Percentiles rank a stretch among this genome's conserved stretches.
Conservation (phyloP, 75 land plant genomes). For the Gnetum montanum region DNA sequence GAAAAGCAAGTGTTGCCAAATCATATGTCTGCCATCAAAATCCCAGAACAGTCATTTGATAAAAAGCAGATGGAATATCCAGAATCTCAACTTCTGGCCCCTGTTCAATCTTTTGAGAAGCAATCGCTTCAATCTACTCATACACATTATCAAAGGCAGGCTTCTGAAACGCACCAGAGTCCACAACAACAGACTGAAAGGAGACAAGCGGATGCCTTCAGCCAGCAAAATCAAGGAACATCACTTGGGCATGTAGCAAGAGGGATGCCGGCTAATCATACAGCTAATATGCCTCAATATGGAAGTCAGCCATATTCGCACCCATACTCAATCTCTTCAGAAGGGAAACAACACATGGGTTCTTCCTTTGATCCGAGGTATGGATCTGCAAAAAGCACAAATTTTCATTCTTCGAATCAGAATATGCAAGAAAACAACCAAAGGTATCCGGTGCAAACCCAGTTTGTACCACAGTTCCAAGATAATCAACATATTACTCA, state of each 20-base stretch:
- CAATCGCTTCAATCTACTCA: not conserved
- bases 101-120: slow-evolving; percentile 25
- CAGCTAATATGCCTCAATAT: slow-evolving; percentile 9
- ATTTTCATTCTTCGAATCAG: slow-evolving; percentile 24
- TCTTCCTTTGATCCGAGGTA: slow-evolving; percentile 20
- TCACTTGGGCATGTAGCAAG: slow-evolving; percentile 20
- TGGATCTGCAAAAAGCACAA: slow-evolving; percentile 12
- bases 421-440: slow-evolving; percentile 22
- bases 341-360: slow-evolving; percentile 25
- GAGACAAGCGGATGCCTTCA: slow-evolving; percentile 5
- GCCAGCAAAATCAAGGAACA: slow-evolving; percentile 9
- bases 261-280: slow-evolving; percentile 5
- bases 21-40: slow-evolving; percentile 4
- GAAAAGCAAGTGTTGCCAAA: not conserved
- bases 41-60: slow-evolving; percentile 11
- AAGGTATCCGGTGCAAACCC: slow-evolving; percentile 4
- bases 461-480: slow-evolving; percentile 6
- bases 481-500: slow-evolving; percentile 26
- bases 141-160: not conserved
- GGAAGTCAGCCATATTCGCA: slow-evolving; percentile 9
- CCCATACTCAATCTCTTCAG: slow-evolving; percentile 12
- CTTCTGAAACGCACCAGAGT: slow-evolving; percentile 9
- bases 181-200: slow-evolving; percentile 16
- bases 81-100: not conserved
- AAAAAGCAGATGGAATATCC: slow-evolving; percentile 17